Base-by-base conservation (phyloP, 1,284 basidiomycete genomes). In the Trichosporon sp. region DNA sequence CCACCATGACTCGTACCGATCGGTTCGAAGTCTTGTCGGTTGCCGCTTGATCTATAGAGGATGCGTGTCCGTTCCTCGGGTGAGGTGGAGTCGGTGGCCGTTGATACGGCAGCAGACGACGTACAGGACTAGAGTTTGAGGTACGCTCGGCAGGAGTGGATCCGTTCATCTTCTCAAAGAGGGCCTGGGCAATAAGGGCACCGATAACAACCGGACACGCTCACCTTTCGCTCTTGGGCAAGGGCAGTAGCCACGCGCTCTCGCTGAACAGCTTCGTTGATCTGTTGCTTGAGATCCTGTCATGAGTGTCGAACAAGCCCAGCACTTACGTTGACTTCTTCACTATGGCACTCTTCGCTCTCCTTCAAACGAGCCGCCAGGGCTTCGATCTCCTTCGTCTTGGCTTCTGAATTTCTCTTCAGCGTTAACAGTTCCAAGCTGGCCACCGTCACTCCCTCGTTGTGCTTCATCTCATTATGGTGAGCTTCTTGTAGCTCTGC, bases 381-480 rank as follows among this genome's bases (percentile, higher is more conserved):
- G 12, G 2, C 2, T 10, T 63, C 59, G 16, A 63, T 16, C 16
- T 63, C 59, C 32, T 35, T 63, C 16, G 59, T 16, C 21, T 63
- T 63, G 3, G 31, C 59, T 8, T 63, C 59, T n/a, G n/a, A 35
- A 2, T 32, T 3, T 11, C 32, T 37, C 32, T 35, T 63, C 59
- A 63, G 32, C 14, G 59, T 35, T 35, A 35, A 63, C 31, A 63
- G 59, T 14, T 63, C 59, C 32, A 63, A 37, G 59, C 59, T 37
- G 4, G 59, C 59, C 59, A 63, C 59, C 16, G 59, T 35, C 8
- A 35, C 59, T n/a, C 31, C 59, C n/a, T 63, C 59, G n/a, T 63
- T 63, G 35, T 35, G 31, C 59, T 63, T 37, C 6, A 63, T 8
- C 31, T 63, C 31, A 1, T 63, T 63, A 16, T 16, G 35, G n/a